These are phyloP conservation scores for Stereocaulon alpinum DNA, from an alignment of 495 filamentous ascomycete species.

Conservation along the genomic window DNA sequence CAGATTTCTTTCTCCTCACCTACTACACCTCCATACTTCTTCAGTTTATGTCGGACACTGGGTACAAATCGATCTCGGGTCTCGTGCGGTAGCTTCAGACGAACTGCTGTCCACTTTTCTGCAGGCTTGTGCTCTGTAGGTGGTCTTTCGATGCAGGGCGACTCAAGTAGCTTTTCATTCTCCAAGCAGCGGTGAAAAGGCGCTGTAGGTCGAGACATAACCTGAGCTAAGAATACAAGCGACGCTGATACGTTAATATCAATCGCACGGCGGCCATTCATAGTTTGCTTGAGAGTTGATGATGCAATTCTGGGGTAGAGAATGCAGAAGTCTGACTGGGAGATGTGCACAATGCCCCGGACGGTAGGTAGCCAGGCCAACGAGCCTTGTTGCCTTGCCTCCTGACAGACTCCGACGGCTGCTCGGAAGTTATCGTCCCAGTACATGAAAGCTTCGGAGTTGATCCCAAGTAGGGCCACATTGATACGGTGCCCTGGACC, in stretches of 20 bases:
- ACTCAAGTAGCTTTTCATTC: constrained; percentile 34
- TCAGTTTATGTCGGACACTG: constrained; percentile 24
- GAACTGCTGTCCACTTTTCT: constrained; percentile 36
- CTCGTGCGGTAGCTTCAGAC: constrained; percentile 40
- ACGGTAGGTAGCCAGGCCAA: constrained; percentile 49
- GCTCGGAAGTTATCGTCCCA: constrained; percentile 47
- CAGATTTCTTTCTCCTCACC: constrained; percentile 37
- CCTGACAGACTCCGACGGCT: constrained; percentile 38
- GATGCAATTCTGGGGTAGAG: constrained; percentile 47
- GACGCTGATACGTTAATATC: constrained; percentile 46
- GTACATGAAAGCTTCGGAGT: constrained; percentile 52
- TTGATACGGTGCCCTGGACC: constrained; percentile 33
- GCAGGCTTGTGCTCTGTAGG: constrained; percentile 35
- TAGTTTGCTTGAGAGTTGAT: constrained; percentile 45
- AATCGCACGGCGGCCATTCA: constrained; percentile 44
- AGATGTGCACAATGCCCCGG: constrained; percentile 47
- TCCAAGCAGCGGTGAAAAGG: constrained; percentile 26
- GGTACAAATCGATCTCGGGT: constrained; percentile 30
- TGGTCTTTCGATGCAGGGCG: constrained; percentile 26
- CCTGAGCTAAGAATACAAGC: constrained; percentile 40
- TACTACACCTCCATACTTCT: constrained; percentile 28
- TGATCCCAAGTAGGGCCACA: constrained; percentile 45
- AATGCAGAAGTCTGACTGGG: constrained; percentile 48
- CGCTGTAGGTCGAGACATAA: constrained; percentile 25
- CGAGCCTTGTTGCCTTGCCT: constrained; percentile 37